Evolutionary conservation across 1,139 yeast genomes (phyloP).

Genomic region (Diutina sp.): DNA sequence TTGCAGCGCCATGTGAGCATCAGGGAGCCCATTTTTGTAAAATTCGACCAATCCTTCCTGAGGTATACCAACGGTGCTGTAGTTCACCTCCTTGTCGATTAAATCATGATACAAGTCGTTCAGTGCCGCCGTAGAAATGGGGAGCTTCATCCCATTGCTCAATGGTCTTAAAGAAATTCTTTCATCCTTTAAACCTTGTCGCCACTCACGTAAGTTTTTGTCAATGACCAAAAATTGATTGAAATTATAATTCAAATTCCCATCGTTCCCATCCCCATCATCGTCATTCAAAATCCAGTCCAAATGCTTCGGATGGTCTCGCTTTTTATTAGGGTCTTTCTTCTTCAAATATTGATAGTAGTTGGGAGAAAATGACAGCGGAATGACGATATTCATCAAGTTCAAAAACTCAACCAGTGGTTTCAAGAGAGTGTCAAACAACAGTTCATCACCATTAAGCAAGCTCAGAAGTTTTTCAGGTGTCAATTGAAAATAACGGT

Average conservation of each 20-base stretch:
- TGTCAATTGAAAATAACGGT: constrained; percentile 32
- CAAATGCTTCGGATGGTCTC: constrained; percentile 16
- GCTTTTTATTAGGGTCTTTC: constrained; percentile 13
- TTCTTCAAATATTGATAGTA: constrained; percentile 33
- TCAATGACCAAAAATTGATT: constrained; percentile 33
- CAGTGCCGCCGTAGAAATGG: constrained; percentile 14
- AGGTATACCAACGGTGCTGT: constrained; percentile 10
- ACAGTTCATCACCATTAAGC: constrained; percentile 19
- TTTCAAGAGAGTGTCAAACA: constrained; percentile 25
- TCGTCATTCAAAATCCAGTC: constrained; percentile 38
- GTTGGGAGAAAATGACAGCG: constrained; percentile 37
- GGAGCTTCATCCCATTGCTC: constrained; percentile 21
- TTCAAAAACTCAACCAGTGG: constrained; percentile 36
- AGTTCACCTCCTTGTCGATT: not conserved
- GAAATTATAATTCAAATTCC: constrained; percentile 34
- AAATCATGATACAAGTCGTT: constrained; percentile 19
- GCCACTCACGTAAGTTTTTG: constrained; percentile 30
- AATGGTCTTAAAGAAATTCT: constrained; percentile 19
- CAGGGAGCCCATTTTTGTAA: constrained; percentile 24
- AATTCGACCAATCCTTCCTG: constrained; percentile 20
- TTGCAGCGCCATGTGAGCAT: constrained; percentile 26
- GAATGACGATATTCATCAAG: constrained; percentile 32
- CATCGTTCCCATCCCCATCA: constrained; percentile 40
- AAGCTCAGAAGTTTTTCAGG: constrained; percentile 32
- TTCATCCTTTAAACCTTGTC: constrained; percentile 23